These are phyloP conservation scores for Rhazya stricta DNA, from an alignment of 257 asterid species.

Conservation along the genomic window DNA sequence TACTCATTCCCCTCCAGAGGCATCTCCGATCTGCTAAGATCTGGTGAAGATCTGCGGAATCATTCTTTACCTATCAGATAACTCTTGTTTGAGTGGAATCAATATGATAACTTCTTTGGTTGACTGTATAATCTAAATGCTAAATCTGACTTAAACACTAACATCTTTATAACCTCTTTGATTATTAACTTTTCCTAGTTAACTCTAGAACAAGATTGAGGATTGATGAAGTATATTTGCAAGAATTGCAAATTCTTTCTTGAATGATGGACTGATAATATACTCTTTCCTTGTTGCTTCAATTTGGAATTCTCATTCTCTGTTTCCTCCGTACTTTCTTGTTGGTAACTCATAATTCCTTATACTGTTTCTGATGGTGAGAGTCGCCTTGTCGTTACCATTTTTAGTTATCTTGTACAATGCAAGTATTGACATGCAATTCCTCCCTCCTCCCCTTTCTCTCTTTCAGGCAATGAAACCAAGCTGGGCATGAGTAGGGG, in stretches of 20 bases:
- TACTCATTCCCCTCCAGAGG: neutral
- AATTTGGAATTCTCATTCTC: neutral
- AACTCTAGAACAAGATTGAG: neutral
- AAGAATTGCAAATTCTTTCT: neutral
- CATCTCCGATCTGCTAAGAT: too few relatives aligned
- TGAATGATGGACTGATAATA: neutral
- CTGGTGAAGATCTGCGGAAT: neutral
- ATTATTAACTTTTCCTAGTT: neutral
- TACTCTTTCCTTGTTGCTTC: neutral
- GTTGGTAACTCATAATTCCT: neutral
- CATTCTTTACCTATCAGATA: neutral
- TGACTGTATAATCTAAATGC: neutral
- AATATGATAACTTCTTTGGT: neutral
- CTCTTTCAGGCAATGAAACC: conserved; percentile 77
- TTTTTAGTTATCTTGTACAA: neutral
- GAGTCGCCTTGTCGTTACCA: neutral
- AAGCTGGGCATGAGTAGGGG: conserved; percentile 99
- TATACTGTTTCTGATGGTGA: neutral
- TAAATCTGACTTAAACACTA: neutral
- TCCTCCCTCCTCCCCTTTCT: conserved; percentile 8
- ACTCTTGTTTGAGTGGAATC: neutral
- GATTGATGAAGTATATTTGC: neutral
- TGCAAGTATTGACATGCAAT: neutral
- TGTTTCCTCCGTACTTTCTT: neutral
- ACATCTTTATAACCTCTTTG: neutral